Evolutionary conservation across 192 early-diverging fungal genomes (phyloP), one percentile per base, ranked within the genome.

Genomic region (Coemansia sp.): DNA sequence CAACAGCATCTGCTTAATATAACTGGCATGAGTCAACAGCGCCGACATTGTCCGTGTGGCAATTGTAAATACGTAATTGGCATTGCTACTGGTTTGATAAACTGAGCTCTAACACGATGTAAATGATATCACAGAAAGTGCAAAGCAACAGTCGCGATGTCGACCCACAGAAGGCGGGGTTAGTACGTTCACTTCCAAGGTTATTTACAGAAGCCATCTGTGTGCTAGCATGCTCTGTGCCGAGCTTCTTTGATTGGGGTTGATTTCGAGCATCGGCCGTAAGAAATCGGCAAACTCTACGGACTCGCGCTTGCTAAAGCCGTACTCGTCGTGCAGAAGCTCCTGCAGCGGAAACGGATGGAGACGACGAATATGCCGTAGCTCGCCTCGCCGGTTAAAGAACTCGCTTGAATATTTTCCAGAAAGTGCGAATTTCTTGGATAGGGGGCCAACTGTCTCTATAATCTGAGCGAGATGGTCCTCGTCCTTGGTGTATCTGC

Each of bases 401-500:
- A 93, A 84, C 62, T 95, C 92, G 36, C 71, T 77, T 20, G 89
- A 90, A 67, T 90, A 94, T 76, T 91, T 92, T 17, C 96, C 96
- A 3, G 84, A 87, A 42, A 91, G 79, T 0, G 93, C 89, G 65
- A 99, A 79, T 42, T 85, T 80, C 69, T 86, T 90, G 0, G 91
- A 90, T 70, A 96, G 91, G 4, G 83, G 82, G n/a, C 94, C 96
- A 25, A 99, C 70, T 15, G 96, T 86, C 74, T 99, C 96, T 32
- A 93, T 89, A 59, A 99, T 97, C 78, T 96, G 96, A 0, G 96
- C 96, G 57, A 99, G 83, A 67, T 99, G 96, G 76, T 99, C 96
- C 74, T 98, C 95, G 71, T 98, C 92, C 71, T 95, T 95, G 53
- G 82, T 90, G 74, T 93, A 96, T 50, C 89, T 73, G 11, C 77